Base-by-base conservation (phyloP, 2,329 filamentous ascomycete species). In the Ascomycota sp. region DNA sequence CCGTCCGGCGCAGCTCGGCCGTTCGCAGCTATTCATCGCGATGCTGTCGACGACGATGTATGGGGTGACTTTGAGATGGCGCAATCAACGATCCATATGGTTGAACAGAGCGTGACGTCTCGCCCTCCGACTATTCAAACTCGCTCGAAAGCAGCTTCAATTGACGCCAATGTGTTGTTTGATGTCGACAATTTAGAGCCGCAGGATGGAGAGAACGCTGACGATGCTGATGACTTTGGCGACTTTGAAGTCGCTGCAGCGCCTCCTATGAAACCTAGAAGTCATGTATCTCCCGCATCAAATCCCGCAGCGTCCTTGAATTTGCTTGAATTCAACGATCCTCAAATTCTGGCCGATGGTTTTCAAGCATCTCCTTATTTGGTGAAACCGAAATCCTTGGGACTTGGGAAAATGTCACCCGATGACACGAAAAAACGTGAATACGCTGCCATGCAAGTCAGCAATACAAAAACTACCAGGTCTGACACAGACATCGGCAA, bases 21-120 rank as follows among this genome's bases (percentile, higher is more conserved):
- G 12, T 9, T 24, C 19, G 15, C 25, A 10, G 23, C 11, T 12
- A 3, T 12, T 12, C 7, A 27, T 17, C 12, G 19, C 3, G 22
- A 9, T 8, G 10, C 13, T 7, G 15, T 27, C 23, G 65, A 65
- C 3, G 64, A 74, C 32, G 69, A 75, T 41, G 66, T 60, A 20
- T 77, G 73, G 64, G 73, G 73, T 1, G 72, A 76, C 32, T 78
- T 78, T 41, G 71, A 76, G 46, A 59, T 63, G 27, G 68, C 67
- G 11, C 50, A 59, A 23, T 45, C 6, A 23, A 4, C 22, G 22
- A 8, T 9, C 10, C n/a, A 6, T 12, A 4, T 12, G 12, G 7
- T 5, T 10, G 19, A 11, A 8, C 26, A 25, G 23, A 8, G 19
- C n/a, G 9, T 24, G 12, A 11, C 28, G 6, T n/a, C 30, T 23